Base-by-base conservation (phyloP, 352 stramenopile species). In the Thraustochytrium sp. region DNA sequence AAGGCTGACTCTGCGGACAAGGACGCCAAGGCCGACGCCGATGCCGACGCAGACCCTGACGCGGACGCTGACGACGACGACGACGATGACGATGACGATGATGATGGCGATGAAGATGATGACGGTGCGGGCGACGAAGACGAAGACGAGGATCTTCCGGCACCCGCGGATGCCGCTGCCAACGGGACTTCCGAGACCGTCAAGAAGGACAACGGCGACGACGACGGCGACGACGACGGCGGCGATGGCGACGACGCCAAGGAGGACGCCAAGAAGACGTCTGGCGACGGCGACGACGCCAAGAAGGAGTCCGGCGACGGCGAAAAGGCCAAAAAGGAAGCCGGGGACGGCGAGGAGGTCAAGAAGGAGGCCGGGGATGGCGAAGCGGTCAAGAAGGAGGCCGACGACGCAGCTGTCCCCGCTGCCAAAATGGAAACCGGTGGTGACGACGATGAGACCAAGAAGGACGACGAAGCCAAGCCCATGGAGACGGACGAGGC, bases 161-260 rank as follows among this genome's bases (percentile, higher is more conserved):
- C n/a, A n/a, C n/a, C n/a, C n/a, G n/a, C n/a, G n/a, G 23, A 23
- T 68, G 34, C 34, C 13, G 23, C n/a, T n/a, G 0, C n/a, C 0
- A n/a, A 68, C 13, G 59, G 18, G 13, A 49, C 59, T 48, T 49
- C n/a, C n/a, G 59, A 68, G 34, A n/a, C 13, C 13, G 31, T 21
- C 34, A 29, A 68, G 23, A 36, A 62, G 13, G 37, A 77, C 29
- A 29, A 77, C 42, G 37, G 34, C 11, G 42, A 77, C 31, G 68
- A 80, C 48, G 68, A 80, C 46, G 68, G 76, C 2, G 51, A 65
- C 8, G 51, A 80, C 5, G 68, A 80, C 8, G 68, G 46, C 34
- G 68, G 55, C 11, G 63, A 53, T 16, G 16, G 16, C 5, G 5
- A 16, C 5, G 5, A 49, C 5, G 5, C 5, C 42, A 16, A 49